These are phyloP conservation scores for Aspergillus sp. DNA, from an alignment of 2,329 filamentous ascomycete species.

Conservation along the genomic window DNA sequence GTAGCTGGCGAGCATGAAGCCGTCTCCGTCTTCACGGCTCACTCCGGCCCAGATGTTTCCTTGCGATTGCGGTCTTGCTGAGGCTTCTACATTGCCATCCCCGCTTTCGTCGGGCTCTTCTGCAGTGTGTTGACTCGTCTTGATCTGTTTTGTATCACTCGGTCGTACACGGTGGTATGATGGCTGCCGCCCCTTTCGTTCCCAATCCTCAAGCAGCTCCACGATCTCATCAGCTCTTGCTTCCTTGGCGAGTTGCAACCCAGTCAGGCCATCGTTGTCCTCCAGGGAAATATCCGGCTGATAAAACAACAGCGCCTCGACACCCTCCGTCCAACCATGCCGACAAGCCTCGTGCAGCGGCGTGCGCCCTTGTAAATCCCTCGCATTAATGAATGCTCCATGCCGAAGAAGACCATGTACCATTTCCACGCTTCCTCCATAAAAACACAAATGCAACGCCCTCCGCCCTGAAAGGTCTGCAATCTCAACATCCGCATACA, in stretches of 20 bases:
- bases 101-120: too few relatives aligned
- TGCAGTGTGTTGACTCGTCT: not conserved
- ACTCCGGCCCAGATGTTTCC: constrained; percentile 3
- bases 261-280: not conserved
- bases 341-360: not conserved
- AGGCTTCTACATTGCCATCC: too few relatives aligned
- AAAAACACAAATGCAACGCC: not conserved
- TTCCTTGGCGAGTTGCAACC: not conserved
- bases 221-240: not conserved
- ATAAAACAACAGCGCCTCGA: not conserved
- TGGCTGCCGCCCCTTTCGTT: too few relatives aligned
- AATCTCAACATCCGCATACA: not conserved
- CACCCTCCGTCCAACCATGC: not conserved
- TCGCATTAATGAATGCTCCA: not conserved
- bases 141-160: too few relatives aligned
- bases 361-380: not conserved
- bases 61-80: not conserved
- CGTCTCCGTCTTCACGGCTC: constrained; percentile 3
- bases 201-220: not conserved
- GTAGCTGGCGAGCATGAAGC: constrained; percentile 6
- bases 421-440: not conserved
- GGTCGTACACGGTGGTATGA: not conserved
- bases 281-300: not conserved
- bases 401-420: not conserved
- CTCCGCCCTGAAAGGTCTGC: not conserved